Conservation (phyloP, 495 filamentous ascomycete genomes). For the Podospora anserina region DNA sequence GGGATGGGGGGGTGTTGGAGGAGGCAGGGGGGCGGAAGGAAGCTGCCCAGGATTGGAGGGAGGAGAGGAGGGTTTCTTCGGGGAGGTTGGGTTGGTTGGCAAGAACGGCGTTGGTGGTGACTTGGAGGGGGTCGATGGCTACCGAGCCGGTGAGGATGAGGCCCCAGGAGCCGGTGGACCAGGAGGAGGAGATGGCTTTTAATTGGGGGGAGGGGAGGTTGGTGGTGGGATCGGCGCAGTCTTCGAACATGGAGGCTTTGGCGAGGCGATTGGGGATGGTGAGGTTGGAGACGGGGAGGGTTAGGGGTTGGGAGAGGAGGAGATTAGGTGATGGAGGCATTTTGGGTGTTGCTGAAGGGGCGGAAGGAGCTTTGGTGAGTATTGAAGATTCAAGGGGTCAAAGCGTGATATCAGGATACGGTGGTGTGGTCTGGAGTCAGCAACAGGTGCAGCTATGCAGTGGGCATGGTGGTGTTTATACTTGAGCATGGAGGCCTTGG, state of each 20-base stretch:
- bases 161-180: slow-evolving; percentile 54
- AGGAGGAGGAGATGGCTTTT: slow-evolving; percentile 52
- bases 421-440: too few species aligned
- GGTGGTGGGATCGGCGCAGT: slow-evolving; percentile 29
- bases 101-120: slow-evolving; percentile 45
- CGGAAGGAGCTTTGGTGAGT: background rate
- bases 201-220: slow-evolving; percentile 48
- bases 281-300: slow-evolving; percentile 34
- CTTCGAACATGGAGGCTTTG: slow-evolving; percentile 46
- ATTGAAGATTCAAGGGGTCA: background rate
- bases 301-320: slow-evolving; percentile 38
- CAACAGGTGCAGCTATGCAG: too few species aligned
- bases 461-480: background rate
- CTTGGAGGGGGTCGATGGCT: slow-evolving; percentile 54
- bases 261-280: slow-evolving; percentile 41
- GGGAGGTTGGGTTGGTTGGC: slow-evolving; percentile 31
- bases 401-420: background rate
- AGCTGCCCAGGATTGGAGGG: slow-evolving; percentile 49
- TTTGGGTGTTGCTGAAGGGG: background rate
- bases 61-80: slow-evolving; percentile 30
- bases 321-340: slow-evolving; percentile 12
- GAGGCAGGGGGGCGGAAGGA: slow-evolving; percentile 18
- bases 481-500: background rate
- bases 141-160: slow-evolving; percentile 35
- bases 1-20: slow-evolving; percentile 20